phyloP scores from a whole-genome alignment of 2,329 filamentous ascomycete species.

The Aureobasidium leucospermi region DNA sequence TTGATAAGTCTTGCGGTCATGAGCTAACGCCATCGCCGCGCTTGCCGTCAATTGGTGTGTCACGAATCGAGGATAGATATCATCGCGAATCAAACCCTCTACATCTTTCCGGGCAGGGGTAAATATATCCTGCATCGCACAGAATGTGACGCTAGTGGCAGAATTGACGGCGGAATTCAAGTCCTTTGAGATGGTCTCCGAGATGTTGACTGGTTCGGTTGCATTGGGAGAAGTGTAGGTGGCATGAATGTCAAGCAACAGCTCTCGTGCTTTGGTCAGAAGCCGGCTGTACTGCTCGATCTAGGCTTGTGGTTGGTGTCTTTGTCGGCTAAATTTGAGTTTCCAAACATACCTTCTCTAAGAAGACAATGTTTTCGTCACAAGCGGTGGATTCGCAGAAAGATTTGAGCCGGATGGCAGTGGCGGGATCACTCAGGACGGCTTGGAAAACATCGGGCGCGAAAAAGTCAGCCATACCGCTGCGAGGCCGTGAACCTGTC shows the following conservation, averaged over 20 bases:
- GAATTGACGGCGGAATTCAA: constrained; percentile 43
- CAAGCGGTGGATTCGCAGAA: constrained; percentile 44
- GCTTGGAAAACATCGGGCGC: constrained; percentile 44
- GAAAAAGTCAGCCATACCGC: constrained; percentile 34
- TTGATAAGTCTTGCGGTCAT: constrained; percentile 37
- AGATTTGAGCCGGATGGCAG: constrained; percentile 40
- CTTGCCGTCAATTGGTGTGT: constrained; percentile 44
- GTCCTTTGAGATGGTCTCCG: constrained; percentile 33
- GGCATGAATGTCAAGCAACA: constrained; percentile 40
- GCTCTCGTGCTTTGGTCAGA: constrained; percentile 38
- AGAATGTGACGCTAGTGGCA: constrained; percentile 38
- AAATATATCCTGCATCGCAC: constrained; percentile 41
- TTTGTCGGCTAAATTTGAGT: background rate
- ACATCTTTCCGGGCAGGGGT: constrained; percentile 37
- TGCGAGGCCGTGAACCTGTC: background rate
- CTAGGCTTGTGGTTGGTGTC: constrained; percentile 18
- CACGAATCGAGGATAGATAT: constrained; percentile 48
- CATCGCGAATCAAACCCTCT: constrained; percentile 37
- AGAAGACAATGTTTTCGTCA: constrained; percentile 46
- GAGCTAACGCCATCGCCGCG: constrained; percentile 39
- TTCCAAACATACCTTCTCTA: constrained; percentile 38
- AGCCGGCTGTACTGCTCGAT: constrained; percentile 41
- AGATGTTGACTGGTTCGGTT: constrained; percentile 35
- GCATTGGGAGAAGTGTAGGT: constrained; percentile 35
- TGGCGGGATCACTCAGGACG: constrained; percentile 43